Base-by-base conservation (phyloP, 306 rosid species). In the Trifolium repens region DNA sequence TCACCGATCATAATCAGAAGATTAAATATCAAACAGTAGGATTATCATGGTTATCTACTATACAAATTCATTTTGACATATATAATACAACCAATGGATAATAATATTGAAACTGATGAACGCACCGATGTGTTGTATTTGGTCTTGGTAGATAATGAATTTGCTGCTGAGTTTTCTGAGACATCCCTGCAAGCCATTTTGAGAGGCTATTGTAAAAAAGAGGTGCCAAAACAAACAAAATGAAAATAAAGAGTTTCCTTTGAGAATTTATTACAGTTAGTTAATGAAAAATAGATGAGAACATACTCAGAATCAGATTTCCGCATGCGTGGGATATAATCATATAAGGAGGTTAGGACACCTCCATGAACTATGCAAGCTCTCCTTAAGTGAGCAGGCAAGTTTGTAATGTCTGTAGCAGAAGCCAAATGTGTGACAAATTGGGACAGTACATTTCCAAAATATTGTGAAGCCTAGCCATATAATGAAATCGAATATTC, bases 281-380 rank as follows among this genome's bases (percentile, higher is more conserved):
- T n/a, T n/a, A 76, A 79, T 42, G 40, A 52, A 43, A 61, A 27
- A 81, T 39, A 72, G 40, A 72, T 22, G 32, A 61, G 30, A 82
- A 79, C 97, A 72, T 89, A 94, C 98, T 85, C 91, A 64, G 88
- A 65, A 55, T 81, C 87, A 13, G 89, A 82, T 3, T 76, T 83
- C 77, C 89, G 78, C 96, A 94, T 91, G 37, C 97, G 97, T 0
- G 90, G 88, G 68, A 94, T 92, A 82, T 94, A 94, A 77, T 89
- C 98, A 74, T 85, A 94, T 80, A 91, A 88, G 58, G 96, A 72
- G 81, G 91, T 78, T 46, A 91, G 91, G 59, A 64, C 85, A 78
- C 98, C 98, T 78, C 81, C 72, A 75, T 94, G 89, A 53, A 84
- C 78, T 75, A 94, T 92, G 91, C 98, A 94, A 75, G 98, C 98